Percentiles rank a stretch among this genome's conserved stretches.
phyloP scores from a whole-genome alignment of 2,329 filamentous ascomycete species.

The Trichoderma atrobrunneum region DNA sequence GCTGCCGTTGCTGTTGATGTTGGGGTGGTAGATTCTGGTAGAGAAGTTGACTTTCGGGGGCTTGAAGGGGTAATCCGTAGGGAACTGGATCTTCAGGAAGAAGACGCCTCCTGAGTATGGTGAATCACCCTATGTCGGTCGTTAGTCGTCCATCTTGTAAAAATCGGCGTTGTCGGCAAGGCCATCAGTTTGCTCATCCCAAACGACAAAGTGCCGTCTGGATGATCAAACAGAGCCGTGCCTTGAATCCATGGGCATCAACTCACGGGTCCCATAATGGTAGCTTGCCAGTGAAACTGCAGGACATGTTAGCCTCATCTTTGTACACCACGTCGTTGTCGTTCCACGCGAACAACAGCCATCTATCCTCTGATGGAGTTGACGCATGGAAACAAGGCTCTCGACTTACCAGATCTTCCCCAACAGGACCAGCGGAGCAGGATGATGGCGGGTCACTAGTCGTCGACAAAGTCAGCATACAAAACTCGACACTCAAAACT shows the following conservation, averaged over 20 bases:
- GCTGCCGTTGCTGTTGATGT: slow-evolving; percentile 99
- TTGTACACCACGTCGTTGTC: background rate
- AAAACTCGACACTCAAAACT: background rate
- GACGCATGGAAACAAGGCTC: slow-evolving; percentile 20
- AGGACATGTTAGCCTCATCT: slow-evolving; percentile 26
- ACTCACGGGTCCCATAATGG: slow-evolving; percentile 98
- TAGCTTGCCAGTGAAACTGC: slow-evolving; percentile 99
- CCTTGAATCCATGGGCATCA: background rate
- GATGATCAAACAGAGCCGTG: background rate
- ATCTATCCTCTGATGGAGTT: background rate
- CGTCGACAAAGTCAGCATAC: slow-evolving; percentile 25
- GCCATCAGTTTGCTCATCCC: background rate
- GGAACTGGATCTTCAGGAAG: slow-evolving; percentile 98
- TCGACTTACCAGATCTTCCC: slow-evolving; percentile 90
- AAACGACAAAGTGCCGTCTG: background rate
- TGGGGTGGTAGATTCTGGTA: slow-evolving; percentile 98
- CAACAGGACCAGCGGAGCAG: slow-evolving; percentile 94
- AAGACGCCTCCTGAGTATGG: slow-evolving; percentile 98
- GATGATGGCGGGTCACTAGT: slow-evolving; percentile 93
- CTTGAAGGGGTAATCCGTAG: slow-evolving; percentile 99
- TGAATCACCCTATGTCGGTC: slow-evolving; percentile 71
- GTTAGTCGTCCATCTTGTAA: slow-evolving; percentile 30
- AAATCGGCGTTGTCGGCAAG: background rate
- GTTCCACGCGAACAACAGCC: background rate
- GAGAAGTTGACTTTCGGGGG: slow-evolving; percentile 99